Evolutionary conservation across 2,329 filamentous ascomycete species (phyloP).

Genomic region (Beauveria sp.): DNA sequence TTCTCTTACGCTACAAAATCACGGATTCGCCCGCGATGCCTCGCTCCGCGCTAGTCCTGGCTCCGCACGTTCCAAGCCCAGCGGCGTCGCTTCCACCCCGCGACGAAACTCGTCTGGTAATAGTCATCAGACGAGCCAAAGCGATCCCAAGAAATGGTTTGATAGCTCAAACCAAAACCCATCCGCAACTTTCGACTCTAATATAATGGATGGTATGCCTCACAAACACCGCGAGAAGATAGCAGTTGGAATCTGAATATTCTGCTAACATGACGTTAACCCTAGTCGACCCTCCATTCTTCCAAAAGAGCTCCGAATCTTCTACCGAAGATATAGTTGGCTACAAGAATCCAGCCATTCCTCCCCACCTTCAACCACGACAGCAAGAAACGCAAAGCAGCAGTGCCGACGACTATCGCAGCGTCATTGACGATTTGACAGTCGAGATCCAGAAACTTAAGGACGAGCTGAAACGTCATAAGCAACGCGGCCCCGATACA

Average conservation of each 20-base stretch:
- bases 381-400: conserved; percentile 39
- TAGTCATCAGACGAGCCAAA: conserved; percentile 40
- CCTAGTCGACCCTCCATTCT: conserved; percentile 47
- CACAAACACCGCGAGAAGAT: neutral
- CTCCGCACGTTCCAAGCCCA: conserved; percentile 16
- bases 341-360: conserved; percentile 18
- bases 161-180: conserved; percentile 45
- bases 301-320: conserved; percentile 44
- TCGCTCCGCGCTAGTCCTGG: conserved; percentile 22
- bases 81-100: conserved; percentile 17
- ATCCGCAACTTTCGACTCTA: conserved; percentile 32
- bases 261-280: neutral
- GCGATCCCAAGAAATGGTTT: conserved; percentile 48
- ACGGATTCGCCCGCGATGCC: conserved; percentile 38
- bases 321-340: conserved; percentile 38
- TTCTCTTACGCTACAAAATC: conserved; percentile 41
- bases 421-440: conserved; percentile 82
- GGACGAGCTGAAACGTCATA: conserved; percentile 63
- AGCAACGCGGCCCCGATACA: conserved; percentile 57
- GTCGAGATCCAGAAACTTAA: conserved; percentile 75
- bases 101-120: conserved; percentile 39
- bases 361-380: conserved; percentile 20
- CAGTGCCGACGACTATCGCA: conserved; percentile 67
- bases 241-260: neutral
- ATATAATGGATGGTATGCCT: conserved; percentile 40